phyloP scores from a whole-genome alignment of 208 protist species.

The Trypanosoma conorhini region DNA sequence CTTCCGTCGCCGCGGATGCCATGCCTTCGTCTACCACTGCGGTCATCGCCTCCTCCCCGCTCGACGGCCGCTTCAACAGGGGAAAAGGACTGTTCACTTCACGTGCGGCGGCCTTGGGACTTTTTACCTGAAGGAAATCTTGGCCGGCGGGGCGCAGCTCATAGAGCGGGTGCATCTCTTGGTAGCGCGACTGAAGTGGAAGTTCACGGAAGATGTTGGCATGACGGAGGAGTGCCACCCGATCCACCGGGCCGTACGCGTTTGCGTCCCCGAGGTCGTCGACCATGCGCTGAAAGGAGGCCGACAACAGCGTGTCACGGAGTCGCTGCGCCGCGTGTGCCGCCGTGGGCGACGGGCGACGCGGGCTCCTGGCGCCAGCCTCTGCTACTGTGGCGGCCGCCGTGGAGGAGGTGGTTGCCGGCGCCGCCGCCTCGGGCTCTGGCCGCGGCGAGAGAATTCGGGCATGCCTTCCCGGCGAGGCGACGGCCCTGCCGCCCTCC shows the following conservation, averaged over 20 bases:
- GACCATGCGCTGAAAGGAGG: constrained; percentile 20
- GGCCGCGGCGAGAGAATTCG: too few relatives aligned
- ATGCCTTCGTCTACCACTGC: neutral
- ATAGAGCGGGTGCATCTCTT: constrained; percentile 29
- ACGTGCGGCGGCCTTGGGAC: neutral
- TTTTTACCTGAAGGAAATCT: neutral
- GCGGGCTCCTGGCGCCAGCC: neutral
- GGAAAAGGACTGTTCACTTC: neutral
- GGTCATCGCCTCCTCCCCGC: neutral
- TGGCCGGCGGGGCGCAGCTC: constrained; percentile 12
- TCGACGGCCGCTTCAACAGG: neutral
- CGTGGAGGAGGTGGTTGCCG: neutral
- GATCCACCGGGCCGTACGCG: constrained; percentile 6
- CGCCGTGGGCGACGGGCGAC: neutral
- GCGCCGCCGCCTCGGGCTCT: neutral
- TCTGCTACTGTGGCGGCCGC: neutral
- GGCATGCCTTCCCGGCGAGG: neutral
- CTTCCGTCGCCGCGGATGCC: neutral
- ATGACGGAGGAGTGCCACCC: constrained; percentile 10
- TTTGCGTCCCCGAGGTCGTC: constrained; percentile 15
- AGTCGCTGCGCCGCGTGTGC: constrained; percentile 21
- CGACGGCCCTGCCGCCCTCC: neutral
- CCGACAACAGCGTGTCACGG: constrained; percentile 21
- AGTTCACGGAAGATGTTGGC: constrained; percentile 26
- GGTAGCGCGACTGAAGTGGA: constrained; percentile 24